These are phyloP conservation scores for Lasiosphaeria miniovina DNA, from an alignment of 495 filamentous ascomycete genomes.

Conservation along the genomic window DNA sequence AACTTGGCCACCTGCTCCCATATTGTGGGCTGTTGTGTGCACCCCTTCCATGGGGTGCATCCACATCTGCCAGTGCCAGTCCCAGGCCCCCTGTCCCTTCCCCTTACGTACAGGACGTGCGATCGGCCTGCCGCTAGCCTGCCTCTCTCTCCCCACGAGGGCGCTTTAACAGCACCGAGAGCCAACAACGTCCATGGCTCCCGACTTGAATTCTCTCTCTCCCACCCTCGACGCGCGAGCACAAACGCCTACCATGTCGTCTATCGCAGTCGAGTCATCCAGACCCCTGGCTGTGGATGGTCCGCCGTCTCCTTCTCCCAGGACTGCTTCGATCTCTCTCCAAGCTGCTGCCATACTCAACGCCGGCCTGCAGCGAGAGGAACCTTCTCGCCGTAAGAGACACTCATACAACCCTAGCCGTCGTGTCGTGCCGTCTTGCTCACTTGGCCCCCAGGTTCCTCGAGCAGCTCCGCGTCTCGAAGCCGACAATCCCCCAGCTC, in stretches of 20 bases:
- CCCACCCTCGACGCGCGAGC: conserved; percentile 30
- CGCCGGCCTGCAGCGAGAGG: conserved; percentile 61
- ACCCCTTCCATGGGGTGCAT: too few relatives aligned
- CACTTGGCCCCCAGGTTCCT: conserved; percentile 43
- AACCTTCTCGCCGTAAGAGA: conserved; percentile 52
- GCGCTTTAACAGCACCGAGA: neutral
- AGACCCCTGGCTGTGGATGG: conserved; percentile 26
- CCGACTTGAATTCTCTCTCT: conserved; percentile 75
- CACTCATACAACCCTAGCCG: neutral
- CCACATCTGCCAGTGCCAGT: too few relatives aligned
- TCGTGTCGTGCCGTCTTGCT: neutral
- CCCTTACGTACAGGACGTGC: too few relatives aligned
- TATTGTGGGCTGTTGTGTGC: conserved; percentile 8
- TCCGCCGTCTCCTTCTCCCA: conserved; percentile 52
- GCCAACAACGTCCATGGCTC: conserved; percentile 28
- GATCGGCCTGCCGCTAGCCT: neutral
- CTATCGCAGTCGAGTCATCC: conserved; percentile 47
- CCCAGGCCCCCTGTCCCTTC: too few relatives aligned
- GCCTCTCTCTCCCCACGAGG: neutral
- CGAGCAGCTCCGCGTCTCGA: conserved; percentile 51
- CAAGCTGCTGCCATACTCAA: conserved; percentile 68
- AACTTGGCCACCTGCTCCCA: conserved; percentile 7
- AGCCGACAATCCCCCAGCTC: conserved; percentile 54
- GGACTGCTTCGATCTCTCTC: conserved; percentile 61
- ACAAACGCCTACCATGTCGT: conserved; percentile 30